Conservation (phyloP, 495 filamentous ascomycete species). For the Polyplosphaeria fusca region DNA sequence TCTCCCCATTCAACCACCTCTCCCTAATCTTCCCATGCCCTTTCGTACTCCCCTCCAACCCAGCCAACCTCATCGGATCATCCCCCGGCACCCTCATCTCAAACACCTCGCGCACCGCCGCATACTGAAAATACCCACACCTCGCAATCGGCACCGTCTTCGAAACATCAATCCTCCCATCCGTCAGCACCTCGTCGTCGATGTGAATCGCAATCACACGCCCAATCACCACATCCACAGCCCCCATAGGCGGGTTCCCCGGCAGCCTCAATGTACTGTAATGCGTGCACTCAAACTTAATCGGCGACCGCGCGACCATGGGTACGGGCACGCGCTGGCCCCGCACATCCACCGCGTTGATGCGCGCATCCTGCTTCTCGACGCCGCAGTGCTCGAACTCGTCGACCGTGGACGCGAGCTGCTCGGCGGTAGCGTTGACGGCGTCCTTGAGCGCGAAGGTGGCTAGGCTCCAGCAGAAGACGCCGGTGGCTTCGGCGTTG, state of each 20-base stretch:
- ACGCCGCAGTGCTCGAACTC: slow-evolving; percentile 52
- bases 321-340: slow-evolving; percentile 31
- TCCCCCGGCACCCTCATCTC: slow-evolving; percentile 47
- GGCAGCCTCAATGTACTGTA: slow-evolving; percentile 52
- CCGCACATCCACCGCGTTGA: slow-evolving; percentile 22
- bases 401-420: slow-evolving; percentile 46
- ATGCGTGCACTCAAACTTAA: slow-evolving; percentile 57
- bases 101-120: slow-evolving; percentile 50
- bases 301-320: slow-evolving; percentile 52
- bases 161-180: slow-evolving; percentile 51
- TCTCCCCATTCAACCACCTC: not conserved
- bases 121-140: slow-evolving; percentile 58
- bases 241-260: slow-evolving; percentile 53
- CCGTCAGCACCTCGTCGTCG: slow-evolving; percentile 49
- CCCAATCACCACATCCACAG: slow-evolving; percentile 56
- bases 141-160: slow-evolving; percentile 58
- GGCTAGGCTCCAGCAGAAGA: slow-evolving; percentile 58
- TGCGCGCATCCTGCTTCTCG: slow-evolving; percentile 45
- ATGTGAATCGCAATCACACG: slow-evolving; percentile 56
- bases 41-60: slow-evolving; percentile 38
- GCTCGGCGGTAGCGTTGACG: slow-evolving; percentile 51
- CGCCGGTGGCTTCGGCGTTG: slow-evolving; percentile 53
- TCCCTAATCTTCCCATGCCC: slow-evolving; percentile 13
- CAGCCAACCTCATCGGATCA: slow-evolving; percentile 22
- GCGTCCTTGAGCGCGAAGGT: slow-evolving; percentile 53